Percentiles rank a stretch among this genome's conserved stretches.
These are phyloP conservation scores for Thermoascus crustaceus DNA, from an alignment of 2,329 filamentous ascomycete species.

Conservation along the genomic window DNA sequence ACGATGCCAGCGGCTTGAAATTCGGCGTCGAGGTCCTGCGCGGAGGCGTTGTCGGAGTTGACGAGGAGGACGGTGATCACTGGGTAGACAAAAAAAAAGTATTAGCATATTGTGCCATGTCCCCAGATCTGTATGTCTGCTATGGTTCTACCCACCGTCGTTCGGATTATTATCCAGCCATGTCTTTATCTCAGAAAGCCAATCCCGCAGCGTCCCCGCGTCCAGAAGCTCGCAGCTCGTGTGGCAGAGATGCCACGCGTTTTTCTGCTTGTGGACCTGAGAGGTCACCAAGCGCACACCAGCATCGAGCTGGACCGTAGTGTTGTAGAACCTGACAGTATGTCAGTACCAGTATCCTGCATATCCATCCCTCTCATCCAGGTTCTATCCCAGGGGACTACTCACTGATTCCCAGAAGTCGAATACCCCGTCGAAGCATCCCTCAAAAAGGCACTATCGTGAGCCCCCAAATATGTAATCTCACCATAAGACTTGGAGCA, in stretches of 20 bases:
- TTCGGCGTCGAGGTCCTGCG: conserved; percentile 46
- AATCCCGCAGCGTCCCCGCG: conserved; percentile 56
- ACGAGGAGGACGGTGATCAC: conserved; percentile 68
- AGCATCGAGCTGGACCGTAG: conserved; percentile 60
- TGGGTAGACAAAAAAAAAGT: conserved; percentile 2
- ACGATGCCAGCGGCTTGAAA: conserved; percentile 54
- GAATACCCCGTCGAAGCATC: conserved; percentile 55
- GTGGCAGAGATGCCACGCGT: conserved; percentile 61
- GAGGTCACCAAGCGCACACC: conserved; percentile 64
- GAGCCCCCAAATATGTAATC: conserved; percentile 69
- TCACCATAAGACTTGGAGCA: conserved; percentile 65
- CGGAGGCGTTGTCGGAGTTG: conserved; percentile 55
- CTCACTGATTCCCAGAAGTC: conserved; percentile 61
- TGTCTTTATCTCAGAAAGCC: conserved; percentile 54
- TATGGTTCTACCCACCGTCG: conserved; percentile 39
- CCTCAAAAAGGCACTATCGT: conserved; percentile 64
- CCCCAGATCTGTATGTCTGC: background rate
- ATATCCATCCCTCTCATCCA: background rate
- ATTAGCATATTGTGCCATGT: conserved; percentile 3
- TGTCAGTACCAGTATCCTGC: conserved; percentile 6
- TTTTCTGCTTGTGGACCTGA: conserved; percentile 58
- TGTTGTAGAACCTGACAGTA: conserved; percentile 48
- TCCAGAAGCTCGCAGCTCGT: conserved; percentile 59
- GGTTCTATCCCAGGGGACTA: conserved; percentile 2
- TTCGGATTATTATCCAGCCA: conserved; percentile 65